Evolutionary conservation across 306 rosid genomes (phyloP).

Genomic region (Trifolium fragiferum): DNA sequence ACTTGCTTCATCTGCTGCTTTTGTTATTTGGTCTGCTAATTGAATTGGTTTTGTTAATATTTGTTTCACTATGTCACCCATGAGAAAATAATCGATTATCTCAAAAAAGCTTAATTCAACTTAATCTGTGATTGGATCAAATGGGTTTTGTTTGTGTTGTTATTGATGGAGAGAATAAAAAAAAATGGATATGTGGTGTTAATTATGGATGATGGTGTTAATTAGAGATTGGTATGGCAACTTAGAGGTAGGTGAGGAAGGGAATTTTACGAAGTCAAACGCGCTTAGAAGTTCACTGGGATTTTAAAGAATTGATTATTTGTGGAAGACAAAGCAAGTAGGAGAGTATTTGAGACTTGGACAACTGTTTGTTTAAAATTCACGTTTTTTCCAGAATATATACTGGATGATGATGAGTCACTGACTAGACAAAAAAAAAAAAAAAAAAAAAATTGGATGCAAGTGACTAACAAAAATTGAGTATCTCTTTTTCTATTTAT

Average conservation of each 20-base stretch:
- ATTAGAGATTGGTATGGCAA: background rate
- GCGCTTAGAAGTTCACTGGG: background rate
- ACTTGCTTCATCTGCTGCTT: conserved; percentile 63
- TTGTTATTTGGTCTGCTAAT: conserved; percentile 72
- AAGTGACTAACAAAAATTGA: too few relatives aligned
- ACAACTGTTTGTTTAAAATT: background rate
- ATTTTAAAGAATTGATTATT: background rate
- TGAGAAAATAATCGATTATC: background rate
- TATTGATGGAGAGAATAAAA: too few relatives aligned
- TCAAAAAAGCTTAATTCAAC: too few relatives aligned
- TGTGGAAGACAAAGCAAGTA: background rate
- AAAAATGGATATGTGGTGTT: too few relatives aligned
- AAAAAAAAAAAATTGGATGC: too few relatives aligned
- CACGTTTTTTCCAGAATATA: background rate
- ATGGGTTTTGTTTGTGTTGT: background rate
- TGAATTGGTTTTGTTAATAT: conserved; percentile 69
- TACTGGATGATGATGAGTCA: background rate
- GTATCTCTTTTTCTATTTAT: too few relatives aligned
- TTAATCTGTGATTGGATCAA: background rate
- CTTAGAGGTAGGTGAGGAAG: background rate
- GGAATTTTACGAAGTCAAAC: conserved; percentile 3
- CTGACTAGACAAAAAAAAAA: background rate
- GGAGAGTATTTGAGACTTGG: background rate
- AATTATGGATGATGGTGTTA: too few relatives aligned
- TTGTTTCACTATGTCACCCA: conserved; percentile 24